Percentiles rank a stretch among this genome's conserved stretches.
Evolutionary conservation across 1,284 basidiomycete species (phyloP).

Genomic region (Ustilago xerochloae): DNA sequence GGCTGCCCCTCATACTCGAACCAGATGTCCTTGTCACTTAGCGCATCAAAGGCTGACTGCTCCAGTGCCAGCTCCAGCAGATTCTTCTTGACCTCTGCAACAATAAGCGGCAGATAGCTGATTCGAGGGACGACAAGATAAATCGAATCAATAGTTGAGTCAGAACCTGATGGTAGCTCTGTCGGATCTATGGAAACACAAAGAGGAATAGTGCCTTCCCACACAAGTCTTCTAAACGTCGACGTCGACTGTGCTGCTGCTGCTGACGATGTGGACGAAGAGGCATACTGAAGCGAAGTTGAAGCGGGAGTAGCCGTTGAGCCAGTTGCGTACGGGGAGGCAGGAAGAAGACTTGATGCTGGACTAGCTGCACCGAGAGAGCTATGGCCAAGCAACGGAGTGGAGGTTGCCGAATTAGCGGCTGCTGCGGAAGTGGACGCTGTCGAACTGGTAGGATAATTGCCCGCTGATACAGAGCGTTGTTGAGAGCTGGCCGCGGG

Average conservation of each 20-base stretch:
- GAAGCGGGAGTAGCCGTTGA: slow-evolving; percentile 22
- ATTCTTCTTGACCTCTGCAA: slow-evolving; percentile 47
- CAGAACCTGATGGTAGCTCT: slow-evolving; percentile 43
- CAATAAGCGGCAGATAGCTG: slow-evolving; percentile 56
- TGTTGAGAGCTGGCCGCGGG: slow-evolving; percentile 32
- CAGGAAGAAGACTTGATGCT: slow-evolving; percentile 7
- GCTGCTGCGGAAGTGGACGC: slow-evolving; percentile 4
- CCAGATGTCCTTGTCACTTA: slow-evolving; percentile 56
- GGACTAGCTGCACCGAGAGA: slow-evolving; percentile 14
- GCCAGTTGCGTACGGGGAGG: slow-evolving; percentile 13
- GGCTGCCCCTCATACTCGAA: slow-evolving; percentile 58
- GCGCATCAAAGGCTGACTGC: slow-evolving; percentile 17
- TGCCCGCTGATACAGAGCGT: slow-evolving; percentile 37
- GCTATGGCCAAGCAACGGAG: slow-evolving; percentile 22
- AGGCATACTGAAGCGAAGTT: slow-evolving; percentile 1
- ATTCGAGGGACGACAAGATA: slow-evolving; percentile 53
- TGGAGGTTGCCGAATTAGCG: slow-evolving; percentile 14
- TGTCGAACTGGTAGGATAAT: slow-evolving; percentile 27
- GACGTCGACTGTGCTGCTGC: slow-evolving; percentile 12
- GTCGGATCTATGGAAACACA: slow-evolving; percentile 42
- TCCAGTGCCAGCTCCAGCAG: slow-evolving; percentile 53
- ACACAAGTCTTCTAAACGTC: slow-evolving; percentile 45
- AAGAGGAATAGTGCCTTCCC: slow-evolving; percentile 55
- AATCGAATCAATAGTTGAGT: slow-evolving; percentile 41
- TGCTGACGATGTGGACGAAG: background rate